Base-by-base conservation (phyloP, 1,284 basidiomycete species). In the Xerocomus minutiporus region DNA sequence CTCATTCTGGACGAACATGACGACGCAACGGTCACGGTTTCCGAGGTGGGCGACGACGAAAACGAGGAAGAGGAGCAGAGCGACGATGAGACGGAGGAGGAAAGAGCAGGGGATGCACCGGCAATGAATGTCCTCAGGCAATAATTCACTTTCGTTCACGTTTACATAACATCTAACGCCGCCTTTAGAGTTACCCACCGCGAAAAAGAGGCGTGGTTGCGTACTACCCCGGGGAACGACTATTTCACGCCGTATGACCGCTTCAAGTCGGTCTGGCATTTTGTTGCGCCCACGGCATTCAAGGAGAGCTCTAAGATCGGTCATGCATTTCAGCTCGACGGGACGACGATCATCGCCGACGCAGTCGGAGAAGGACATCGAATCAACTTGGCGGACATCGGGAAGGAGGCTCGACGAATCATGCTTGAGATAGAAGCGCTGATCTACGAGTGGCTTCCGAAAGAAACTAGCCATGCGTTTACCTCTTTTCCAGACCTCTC, bases 171-270 rank as follows among this genome's bases (percentile, higher is more conserved):
- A n/a, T 26, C 11, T 51, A 5, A 34, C 36, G 6, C 13, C 15
- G 6, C 28, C 11, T 28, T 29, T 5, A 53, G 52, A 1, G 8
- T 46, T 3, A 45, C 46, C 20, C 44, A 50, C 28, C 8, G 11
- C 0, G 40, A 53, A 26, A 55, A 39, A 45, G 7, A 51, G 15
- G n/a, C n/a, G 1, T 56, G 52, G 55, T 31, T 56, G 1, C 20
- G 41, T n/a, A 1, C 17, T 3, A 44, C 8, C 1, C 45, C 47
- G 2, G 47, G 40, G 8, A 11, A 8, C 4, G 45, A 54, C 7
- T 29, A 48, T 15, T 52, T 48, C 9, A 52, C 31, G 2, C 46
- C 48, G 0, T 54, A 52, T 17, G 32, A 52, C 8, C 46, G 31
- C 23, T 48, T 54, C 26, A 54, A 54, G 29, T 43, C 17, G 0